phyloP scores from a whole-genome alignment of 345 rosid species.

The Mallotus nudiflorus region DNA sequence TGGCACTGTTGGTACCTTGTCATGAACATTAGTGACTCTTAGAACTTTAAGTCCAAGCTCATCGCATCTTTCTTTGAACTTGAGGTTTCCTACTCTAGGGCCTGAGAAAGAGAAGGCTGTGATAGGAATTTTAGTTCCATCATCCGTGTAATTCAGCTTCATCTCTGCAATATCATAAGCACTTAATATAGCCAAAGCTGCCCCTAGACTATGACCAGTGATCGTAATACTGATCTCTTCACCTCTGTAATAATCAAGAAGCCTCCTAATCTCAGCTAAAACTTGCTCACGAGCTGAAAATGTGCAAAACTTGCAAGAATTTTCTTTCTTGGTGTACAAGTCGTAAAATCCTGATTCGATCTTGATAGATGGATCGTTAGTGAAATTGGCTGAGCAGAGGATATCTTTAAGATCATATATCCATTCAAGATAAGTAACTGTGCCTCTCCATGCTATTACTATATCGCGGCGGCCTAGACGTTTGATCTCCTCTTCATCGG shows the following conservation, averaged over 20 bases:
- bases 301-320: conserved; percentile 46
- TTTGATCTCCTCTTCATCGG: conserved; percentile 61
- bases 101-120: conserved; percentile 67
- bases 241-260: conserved; percentile 54
- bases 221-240: conserved; percentile 67
- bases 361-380: conserved; percentile 56
- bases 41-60: conserved; percentile 66
- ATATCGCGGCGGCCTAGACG: conserved; percentile 76
- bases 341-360: conserved; percentile 67
- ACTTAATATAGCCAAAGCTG: conserved; percentile 64
- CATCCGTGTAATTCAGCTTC: conserved; percentile 36
- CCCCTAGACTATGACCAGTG: conserved; percentile 83
- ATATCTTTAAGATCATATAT: conserved; percentile 69
- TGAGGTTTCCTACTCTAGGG: conserved; percentile 79
- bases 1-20: conserved; percentile 76
- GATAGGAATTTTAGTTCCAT: conserved; percentile 39
- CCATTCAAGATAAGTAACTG: conserved; percentile 85
- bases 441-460: conserved; percentile 77
- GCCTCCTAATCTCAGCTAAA: conserved; percentile 60
- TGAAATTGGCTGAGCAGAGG: conserved; percentile 50
- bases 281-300: conserved; percentile 77
- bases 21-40: conserved; percentile 60
- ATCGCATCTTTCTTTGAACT: conserved; percentile 63
- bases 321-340: conserved; percentile 73
- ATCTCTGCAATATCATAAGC: conserved; percentile 81